Percentiles rank a stretch among this genome's conserved stretches.
phyloP scores from a whole-genome alignment of 208 protist species.

The Wallacemonas sp. region DNA sequence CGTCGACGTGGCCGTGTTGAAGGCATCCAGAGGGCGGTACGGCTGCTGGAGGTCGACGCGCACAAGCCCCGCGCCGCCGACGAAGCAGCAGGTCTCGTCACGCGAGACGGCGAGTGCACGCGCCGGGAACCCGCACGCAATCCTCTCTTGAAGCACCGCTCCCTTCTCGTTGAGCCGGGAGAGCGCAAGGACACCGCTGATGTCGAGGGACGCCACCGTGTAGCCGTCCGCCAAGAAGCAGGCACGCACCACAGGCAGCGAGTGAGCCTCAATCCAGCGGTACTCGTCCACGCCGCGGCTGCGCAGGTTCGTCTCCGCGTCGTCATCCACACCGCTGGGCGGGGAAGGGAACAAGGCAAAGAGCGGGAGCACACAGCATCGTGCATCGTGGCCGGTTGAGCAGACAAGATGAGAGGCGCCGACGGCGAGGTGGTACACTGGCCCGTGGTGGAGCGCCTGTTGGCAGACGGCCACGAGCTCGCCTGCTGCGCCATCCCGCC shows the following conservation, averaged over 20 bases:
- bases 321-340: not conserved
- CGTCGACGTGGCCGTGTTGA: conserved; percentile 14
- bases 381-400: conserved; percentile 70
- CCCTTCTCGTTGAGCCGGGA: not conserved
- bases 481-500: not conserved
- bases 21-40: conserved; percentile 18
- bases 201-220: conserved; percentile 28
- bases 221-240: conserved; percentile 35
- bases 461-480: conserved; percentile 26
- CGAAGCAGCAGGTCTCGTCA: conserved; percentile 68
- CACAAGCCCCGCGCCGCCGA: conserved; percentile 51
- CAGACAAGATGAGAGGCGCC: conserved; percentile 50
- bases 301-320: not conserved
- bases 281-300: conserved; percentile 12
- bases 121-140: conserved; percentile 50
- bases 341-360: conserved; percentile 20
- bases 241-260: conserved; percentile 40
- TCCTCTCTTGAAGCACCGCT: conserved; percentile 19
- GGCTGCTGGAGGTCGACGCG: conserved; percentile 50
- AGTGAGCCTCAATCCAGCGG: conserved; percentile 47
- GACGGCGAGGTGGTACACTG: conserved; percentile 56
- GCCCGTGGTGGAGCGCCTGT: conserved; percentile 53
- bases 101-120: conserved; percentile 43
- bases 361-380: conserved; percentile 48
- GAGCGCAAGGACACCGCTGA: conserved; percentile 23